A percentile compares a stretch with the other conserved stretches of the same genome.
phyloP scores from a whole-genome alignment of 2,329 filamentous ascomycete species.

The Chalaropsis thielavioides region DNA sequence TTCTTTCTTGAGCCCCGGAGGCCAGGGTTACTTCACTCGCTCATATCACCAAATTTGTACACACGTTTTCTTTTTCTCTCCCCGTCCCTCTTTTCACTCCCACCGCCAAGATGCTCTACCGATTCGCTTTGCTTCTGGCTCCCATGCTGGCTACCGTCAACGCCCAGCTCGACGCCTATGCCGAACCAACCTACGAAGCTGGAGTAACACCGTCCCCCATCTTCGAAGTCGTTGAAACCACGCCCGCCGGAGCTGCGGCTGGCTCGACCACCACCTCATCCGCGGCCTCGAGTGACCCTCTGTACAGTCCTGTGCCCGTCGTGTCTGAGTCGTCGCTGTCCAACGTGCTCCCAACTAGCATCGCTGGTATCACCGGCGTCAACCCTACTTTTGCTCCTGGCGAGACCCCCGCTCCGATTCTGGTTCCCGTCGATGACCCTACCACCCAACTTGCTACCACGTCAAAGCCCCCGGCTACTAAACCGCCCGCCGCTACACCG shows the following conservation, averaged over 20 bases:
- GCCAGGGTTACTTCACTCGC: background rate
- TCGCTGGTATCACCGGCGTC: background rate
- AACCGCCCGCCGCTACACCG: background rate
- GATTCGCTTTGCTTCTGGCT: slow-evolving; percentile 9
- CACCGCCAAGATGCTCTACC: slow-evolving; percentile 7
- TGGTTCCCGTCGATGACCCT: slow-evolving; percentile 8
- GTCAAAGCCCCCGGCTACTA: background rate
- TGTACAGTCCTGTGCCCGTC: background rate
- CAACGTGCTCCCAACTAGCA: background rate
- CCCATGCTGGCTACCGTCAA: slow-evolving; percentile 5
- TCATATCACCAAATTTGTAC: background rate
- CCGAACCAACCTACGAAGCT: slow-evolving; percentile 8
- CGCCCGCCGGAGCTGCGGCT: background rate
- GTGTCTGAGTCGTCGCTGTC: background rate
- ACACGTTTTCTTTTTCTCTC: background rate
- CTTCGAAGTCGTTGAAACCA: slow-evolving; percentile 13
- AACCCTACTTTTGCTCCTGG: background rate
- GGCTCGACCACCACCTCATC: slow-evolving; percentile 2
- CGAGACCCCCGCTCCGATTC: slow-evolving; percentile 13
- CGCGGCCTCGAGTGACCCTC: background rate
- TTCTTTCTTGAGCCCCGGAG: background rate
- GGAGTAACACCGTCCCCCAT: slow-evolving; percentile 15
- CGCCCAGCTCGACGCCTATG: slow-evolving; percentile 3
- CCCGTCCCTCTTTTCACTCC: background rate
- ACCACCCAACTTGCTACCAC: background rate